Percentiles rank a stretch among this genome's conserved stretches.
These are phyloP conservation scores for Beauveria caledonica DNA, from an alignment of 2,329 filamentous ascomycete genomes.

Conservation along the genomic window DNA sequence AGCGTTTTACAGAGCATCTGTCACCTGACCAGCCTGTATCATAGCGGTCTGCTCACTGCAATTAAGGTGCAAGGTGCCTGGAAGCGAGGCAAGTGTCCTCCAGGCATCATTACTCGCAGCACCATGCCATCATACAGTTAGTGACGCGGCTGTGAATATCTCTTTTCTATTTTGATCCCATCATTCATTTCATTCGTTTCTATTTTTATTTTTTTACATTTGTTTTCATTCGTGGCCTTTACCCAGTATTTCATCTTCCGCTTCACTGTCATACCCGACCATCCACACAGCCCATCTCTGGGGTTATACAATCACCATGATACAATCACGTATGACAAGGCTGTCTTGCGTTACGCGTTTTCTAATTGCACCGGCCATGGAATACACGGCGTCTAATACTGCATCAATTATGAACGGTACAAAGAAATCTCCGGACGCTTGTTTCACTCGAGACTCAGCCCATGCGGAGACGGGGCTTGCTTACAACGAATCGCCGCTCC, in stretches of 20 bases:
- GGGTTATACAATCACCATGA: not conserved
- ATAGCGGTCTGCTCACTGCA: not conserved
- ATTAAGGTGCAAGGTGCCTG: not conserved
- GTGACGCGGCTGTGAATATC: too few species aligned
- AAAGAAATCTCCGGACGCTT: slow-evolving; percentile 7
- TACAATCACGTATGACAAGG: slow-evolving; percentile 5
- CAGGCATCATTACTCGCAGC: slow-evolving; percentile 1
- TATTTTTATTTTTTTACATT: too few species aligned
- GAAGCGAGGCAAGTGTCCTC: not conserved
- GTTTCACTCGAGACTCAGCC: slow-evolving; percentile 11
- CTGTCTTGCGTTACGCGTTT: not conserved
- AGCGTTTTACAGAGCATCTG: not conserved
- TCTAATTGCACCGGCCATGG: not conserved
- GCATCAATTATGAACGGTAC: not conserved
- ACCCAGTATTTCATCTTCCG: not conserved
- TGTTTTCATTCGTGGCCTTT: not conserved
- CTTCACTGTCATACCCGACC: not conserved
- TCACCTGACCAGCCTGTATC: not conserved
- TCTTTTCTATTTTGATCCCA: too few species aligned
- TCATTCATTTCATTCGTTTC: too few species aligned
- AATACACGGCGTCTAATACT: slow-evolving; percentile 5
- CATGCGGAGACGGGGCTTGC: slow-evolving; percentile 7
- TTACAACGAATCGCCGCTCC: not conserved
- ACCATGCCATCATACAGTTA: not conserved
- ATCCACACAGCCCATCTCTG: not conserved